phyloP scores from a whole-genome alignment of 1,139 yeast genomes.

The Lodderomyces orthopsilosis region DNA sequence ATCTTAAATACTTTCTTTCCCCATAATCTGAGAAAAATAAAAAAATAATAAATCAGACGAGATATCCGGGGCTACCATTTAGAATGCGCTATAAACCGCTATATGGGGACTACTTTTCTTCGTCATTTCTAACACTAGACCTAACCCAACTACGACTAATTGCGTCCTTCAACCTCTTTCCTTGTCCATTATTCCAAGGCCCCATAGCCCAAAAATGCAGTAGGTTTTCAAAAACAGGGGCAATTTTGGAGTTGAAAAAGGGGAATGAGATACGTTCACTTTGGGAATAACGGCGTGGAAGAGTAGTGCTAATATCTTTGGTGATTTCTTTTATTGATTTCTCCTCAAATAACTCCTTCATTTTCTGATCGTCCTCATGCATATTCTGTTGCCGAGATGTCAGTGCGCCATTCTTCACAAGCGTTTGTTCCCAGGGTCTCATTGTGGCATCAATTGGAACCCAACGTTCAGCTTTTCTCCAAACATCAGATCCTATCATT shows the following conservation, averaged over 20 bases:
- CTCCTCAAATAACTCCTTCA: slow-evolving; percentile 7
- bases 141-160: slow-evolving; percentile 40
- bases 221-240: slow-evolving; percentile 47
- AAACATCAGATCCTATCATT: slow-evolving; percentile 56
- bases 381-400: neutral
- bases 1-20: no score
- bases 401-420: no score
- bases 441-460: slow-evolving; percentile 49
- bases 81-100: neutral
- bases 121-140: slow-evolving; percentile 12
- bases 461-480: slow-evolving; percentile 54
- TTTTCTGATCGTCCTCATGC: neutral
- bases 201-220: slow-evolving; percentile 70
- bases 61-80: neutral
- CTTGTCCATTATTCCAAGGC: slow-evolving; percentile 49
- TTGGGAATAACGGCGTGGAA: slow-evolving; percentile 27
- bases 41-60: neutral
- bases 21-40: neutral
- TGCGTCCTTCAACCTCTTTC: slow-evolving; percentile 47
- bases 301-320: slow-evolving; percentile 13
- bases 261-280: slow-evolving; percentile 26
- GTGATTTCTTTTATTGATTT: slow-evolving; percentile 14
- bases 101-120: neutral
- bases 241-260: slow-evolving; percentile 27
- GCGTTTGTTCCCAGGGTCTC: slow-evolving; percentile 58